Conservation (phyloP, 2,329 filamentous ascomycete genomes). For the Pseudomassariella vexata region DNA sequence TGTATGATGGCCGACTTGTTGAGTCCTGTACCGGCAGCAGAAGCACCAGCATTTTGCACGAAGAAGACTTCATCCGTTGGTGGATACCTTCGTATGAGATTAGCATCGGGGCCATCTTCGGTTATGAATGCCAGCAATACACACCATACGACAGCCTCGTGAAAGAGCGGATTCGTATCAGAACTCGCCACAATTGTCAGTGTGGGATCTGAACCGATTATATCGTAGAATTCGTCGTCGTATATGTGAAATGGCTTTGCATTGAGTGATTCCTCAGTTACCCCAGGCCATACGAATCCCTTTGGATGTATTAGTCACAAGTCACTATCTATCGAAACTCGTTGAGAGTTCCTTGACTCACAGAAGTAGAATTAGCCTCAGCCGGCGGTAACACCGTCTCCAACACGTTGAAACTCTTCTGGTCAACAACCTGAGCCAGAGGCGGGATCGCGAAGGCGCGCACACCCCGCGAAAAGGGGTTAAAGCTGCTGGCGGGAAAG, state of each 20-base stretch:
- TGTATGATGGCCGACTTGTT: conserved; percentile 44
- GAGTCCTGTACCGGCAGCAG: conserved; percentile 40
- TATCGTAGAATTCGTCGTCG: conserved; percentile 41
- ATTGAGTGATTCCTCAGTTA: conserved; percentile 28
- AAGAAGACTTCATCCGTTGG: conserved; percentile 49
- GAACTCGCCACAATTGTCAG: conserved; percentile 43
- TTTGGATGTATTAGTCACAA: too few species aligned
- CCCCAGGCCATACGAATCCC: conserved; percentile 38
- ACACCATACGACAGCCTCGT: conserved; percentile 51
- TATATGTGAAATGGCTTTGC: conserved; percentile 40
- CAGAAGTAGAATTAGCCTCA: conserved; percentile 29
- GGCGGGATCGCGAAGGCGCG: conserved; percentile 16
- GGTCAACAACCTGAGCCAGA: conserved; percentile 36
- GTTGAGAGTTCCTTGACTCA: conserved; percentile 20
- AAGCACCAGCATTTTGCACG: conserved; percentile 43
- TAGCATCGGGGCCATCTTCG: neutral
- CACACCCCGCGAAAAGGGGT: conserved; percentile 2
- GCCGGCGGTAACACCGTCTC: conserved; percentile 29
- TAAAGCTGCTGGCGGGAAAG: conserved; percentile 4
- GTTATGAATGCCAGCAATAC: conserved; percentile 5
- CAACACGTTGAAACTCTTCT: conserved; percentile 37
- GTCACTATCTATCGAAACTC: too few species aligned
- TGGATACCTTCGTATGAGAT: conserved; percentile 22
- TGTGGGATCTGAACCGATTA: conserved; percentile 43
- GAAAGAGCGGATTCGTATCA: conserved; percentile 41